A percentile compares a stretch with the other conserved stretches of the same genome.
phyloP scores from a whole-genome alignment of 2,329 filamentous ascomycete species.

The Fusarium subglutinans region DNA sequence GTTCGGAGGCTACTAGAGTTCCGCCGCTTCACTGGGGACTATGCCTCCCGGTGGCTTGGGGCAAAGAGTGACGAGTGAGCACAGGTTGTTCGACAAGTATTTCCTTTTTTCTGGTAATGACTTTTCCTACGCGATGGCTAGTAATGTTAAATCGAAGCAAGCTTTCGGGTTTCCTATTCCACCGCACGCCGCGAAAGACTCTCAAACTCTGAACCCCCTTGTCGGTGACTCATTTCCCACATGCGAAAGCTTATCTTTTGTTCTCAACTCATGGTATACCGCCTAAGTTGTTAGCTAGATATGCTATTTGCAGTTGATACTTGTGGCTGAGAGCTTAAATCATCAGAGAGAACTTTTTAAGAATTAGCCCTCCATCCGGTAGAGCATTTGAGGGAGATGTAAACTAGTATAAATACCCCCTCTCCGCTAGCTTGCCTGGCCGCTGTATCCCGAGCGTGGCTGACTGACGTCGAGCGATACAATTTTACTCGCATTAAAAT shows the following conservation, averaged over 20 bases:
- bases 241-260: too few species aligned
- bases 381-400: too few species aligned
- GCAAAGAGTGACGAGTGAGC: background rate
- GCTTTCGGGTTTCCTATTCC: background rate
- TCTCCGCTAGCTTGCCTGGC: background rate
- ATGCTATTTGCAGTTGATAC: too few species aligned
- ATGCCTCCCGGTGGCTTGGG: background rate
- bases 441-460: background rate
- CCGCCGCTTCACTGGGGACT: rapidly evolving
- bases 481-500: background rate
- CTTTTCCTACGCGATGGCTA: background rate
- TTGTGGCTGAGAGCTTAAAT: too few species aligned
- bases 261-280: too few species aligned
- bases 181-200: too few species aligned
- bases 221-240: too few species aligned
- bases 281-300: too few species aligned
- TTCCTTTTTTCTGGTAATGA: background rate
- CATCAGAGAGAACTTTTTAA: too few species aligned
- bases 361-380: too few species aligned
- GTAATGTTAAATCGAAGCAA: background rate
- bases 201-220: too few species aligned
- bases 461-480: background rate
- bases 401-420: too few species aligned
- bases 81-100: background rate
- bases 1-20: background rate